These are phyloP conservation scores for Chalciporus pseudorubinellus DNA, from an alignment of 768 basidiomycete genomes.

Conservation along the genomic window DNA sequence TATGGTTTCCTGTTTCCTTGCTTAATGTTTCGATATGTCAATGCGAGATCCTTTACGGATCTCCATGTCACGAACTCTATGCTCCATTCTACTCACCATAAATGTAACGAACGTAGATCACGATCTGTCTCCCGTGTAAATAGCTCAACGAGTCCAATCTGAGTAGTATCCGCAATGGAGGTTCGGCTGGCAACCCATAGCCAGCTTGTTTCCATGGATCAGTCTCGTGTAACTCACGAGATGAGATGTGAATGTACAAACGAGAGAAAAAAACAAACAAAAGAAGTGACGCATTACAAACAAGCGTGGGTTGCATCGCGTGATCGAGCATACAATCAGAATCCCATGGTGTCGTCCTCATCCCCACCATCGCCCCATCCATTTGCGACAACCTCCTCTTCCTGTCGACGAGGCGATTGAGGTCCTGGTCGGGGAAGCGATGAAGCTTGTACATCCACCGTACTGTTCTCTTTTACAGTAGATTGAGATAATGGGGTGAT, in stretches of 20 bases:
- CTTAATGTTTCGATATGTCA: no score
- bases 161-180: background rate
- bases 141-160: background rate
- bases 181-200: constrained; percentile 7
- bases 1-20: background rate
- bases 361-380: constrained; percentile 69
- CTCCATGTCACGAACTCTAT: background rate
- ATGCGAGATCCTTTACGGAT: no score
- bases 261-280: constrained; percentile 1
- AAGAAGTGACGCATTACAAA: constrained; percentile 1
- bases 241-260: constrained; percentile 18
- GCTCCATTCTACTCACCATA: background rate
- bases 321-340: constrained; percentile 32
- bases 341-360: constrained; percentile 69
- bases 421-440: constrained; percentile 14
- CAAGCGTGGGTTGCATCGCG: background rate
- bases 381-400: constrained; percentile 62
- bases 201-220: constrained; percentile 10
- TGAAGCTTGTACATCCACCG: constrained; percentile 25
- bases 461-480: constrained; percentile 18
- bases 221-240: constrained; percentile 9
- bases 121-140: background rate
- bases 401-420: constrained; percentile 39
- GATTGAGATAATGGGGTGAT: constrained; percentile 21
- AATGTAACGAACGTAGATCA: background rate